These are phyloP conservation scores for Endotrypanum monterogeii DNA, from an alignment of 208 protist genomes.

Conservation along the genomic window DNA sequence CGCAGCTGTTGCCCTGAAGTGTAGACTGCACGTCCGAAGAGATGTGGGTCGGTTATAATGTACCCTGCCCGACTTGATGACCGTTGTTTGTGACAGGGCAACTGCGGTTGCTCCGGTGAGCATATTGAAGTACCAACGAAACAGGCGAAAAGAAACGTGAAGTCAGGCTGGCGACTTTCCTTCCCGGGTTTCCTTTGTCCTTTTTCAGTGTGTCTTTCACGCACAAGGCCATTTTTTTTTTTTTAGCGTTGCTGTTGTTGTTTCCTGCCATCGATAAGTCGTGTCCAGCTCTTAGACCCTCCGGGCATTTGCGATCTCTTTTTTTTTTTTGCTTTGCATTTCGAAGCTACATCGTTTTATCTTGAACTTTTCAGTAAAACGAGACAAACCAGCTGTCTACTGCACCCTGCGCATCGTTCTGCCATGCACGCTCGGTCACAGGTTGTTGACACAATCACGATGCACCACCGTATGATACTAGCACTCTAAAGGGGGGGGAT, in stretches of 20 bases:
- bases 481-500: not conserved
- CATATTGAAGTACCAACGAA: not conserved
- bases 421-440: not conserved
- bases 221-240: slow-evolving; percentile 1
- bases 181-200: not conserved
- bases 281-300: not conserved
- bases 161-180: not conserved
- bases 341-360: not conserved
- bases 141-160: not conserved
- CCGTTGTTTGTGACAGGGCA: not conserved
- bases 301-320: not conserved
- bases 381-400: not conserved
- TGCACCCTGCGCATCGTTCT: not conserved
- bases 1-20: not conserved
- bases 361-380: not conserved
- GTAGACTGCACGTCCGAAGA: not conserved
- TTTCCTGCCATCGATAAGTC: not conserved
- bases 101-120: not conserved
- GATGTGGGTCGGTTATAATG: not conserved
- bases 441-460: not conserved
- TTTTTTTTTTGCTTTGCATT: not conserved
- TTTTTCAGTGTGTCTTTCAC: slow-evolving; percentile 1
- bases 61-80: not conserved
- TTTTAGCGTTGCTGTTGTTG: not conserved
- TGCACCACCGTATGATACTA: not conserved